phyloP scores from a whole-genome alignment of 306 rosid genomes.

The Inga laurina region DNA sequence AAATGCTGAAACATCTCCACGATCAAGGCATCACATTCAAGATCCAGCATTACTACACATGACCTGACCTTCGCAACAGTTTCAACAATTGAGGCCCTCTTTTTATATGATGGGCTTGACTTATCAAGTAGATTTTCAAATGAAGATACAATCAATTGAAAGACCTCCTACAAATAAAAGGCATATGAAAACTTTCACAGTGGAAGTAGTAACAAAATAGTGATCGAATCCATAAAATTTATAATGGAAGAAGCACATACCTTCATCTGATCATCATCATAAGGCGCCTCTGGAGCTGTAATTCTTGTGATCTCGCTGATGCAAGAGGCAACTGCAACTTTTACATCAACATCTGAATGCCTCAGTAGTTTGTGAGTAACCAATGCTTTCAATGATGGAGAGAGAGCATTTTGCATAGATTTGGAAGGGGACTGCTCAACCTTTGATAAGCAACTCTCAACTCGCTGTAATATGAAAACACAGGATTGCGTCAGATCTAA shows the following conservation, averaged over 20 bases:
- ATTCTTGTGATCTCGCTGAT: slow-evolving; percentile 93
- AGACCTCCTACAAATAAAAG: slow-evolving; percentile 65
- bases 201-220: not conserved
- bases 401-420: slow-evolving; percentile 75
- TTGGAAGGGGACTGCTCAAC: slow-evolving; percentile 83
- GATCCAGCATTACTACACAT: slow-evolving; percentile 94
- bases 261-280: slow-evolving; percentile 94
- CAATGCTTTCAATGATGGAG: slow-evolving; percentile 75
- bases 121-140: slow-evolving; percentile 78
- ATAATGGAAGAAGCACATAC: slow-evolving; percentile 33
- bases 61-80: slow-evolving; percentile 94
- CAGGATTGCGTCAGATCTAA: slow-evolving; percentile 9
- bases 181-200: not conserved
- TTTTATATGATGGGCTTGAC: slow-evolving; percentile 63
- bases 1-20: slow-evolving; percentile 91
- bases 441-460: slow-evolving; percentile 60
- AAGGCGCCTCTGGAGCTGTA: slow-evolving; percentile 96
- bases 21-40: slow-evolving; percentile 83
- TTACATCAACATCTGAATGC: slow-evolving; percentile 76
- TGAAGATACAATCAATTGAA: slow-evolving; percentile 83
- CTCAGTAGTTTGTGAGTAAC: slow-evolving; percentile 55
- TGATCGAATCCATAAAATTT: not conserved
- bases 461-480: slow-evolving; percentile 49
- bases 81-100: slow-evolving; percentile 78
- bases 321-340: slow-evolving; percentile 88